Evolutionary conservation across 345 rosid species (phyloP).

Genomic region (Eutrema yunnanense): DNA sequence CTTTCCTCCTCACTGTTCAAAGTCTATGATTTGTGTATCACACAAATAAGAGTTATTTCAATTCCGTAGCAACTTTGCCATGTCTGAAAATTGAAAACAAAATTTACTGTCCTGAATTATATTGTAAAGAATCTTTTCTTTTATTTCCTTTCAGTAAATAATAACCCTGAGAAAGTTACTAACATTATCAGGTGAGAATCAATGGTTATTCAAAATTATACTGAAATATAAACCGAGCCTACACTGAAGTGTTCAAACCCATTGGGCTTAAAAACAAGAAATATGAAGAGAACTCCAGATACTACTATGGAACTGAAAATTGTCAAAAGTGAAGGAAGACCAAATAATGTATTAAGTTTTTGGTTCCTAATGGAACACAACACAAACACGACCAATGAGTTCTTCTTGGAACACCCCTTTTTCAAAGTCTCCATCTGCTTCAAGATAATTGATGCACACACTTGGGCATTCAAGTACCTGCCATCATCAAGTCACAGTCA

Average conservation of each 20-base stretch:
- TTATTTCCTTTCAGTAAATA: neutral
- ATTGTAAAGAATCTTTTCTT: neutral
- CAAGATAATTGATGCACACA: conserved; percentile 32
- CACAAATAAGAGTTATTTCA: neutral
- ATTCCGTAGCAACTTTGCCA: neutral
- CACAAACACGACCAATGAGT: conserved; percentile 15
- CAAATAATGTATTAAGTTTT: neutral
- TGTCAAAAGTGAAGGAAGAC: neutral
- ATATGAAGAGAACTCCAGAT: neutral
- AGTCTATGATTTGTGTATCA: neutral
- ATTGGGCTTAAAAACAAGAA: neutral
- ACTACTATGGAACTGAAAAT: neutral
- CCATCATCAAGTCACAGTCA: conserved; percentile 11
- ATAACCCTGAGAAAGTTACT: neutral
- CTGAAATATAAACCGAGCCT: neutral
- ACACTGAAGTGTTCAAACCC: neutral
- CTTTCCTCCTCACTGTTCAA: neutral
- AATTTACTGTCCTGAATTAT: neutral
- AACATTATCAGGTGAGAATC: neutral
- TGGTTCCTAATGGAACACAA: conserved; percentile 12
- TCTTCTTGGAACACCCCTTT: conserved; percentile 33
- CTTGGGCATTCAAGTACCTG: conserved; percentile 66
- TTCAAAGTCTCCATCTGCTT: conserved; percentile 23
- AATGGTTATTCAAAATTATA: neutral
- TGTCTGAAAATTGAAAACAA: no score